These are phyloP conservation scores for Rhizopogon roseolus DNA, from an alignment of 768 basidiomycete genomes.

Conservation along the genomic window DNA sequence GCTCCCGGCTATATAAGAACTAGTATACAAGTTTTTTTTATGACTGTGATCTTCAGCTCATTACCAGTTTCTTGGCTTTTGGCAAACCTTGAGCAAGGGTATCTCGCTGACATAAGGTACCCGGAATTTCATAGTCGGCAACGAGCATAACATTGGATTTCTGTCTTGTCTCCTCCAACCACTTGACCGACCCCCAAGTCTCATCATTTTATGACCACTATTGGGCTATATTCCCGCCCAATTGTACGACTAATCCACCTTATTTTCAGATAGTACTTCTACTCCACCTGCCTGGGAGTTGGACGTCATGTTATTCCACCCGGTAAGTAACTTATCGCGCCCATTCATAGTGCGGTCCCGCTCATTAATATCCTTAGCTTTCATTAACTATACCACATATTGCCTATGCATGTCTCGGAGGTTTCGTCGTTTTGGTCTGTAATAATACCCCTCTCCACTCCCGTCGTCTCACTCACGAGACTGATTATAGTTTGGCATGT, in stretches of 20 bases:
- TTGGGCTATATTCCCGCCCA: neutral
- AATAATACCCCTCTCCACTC: neutral
- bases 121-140: neutral
- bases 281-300: conserved; percentile 2
- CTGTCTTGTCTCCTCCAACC: neutral
- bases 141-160: neutral
- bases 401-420: conserved; percentile 73
- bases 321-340: conserved; percentile 30
- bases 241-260: conserved; percentile 1
- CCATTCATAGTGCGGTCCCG: neutral
- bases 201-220: neutral
- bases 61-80: neutral
- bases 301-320: conserved; percentile 44
- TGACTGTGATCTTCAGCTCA: no score
- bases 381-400: conserved; percentile 69
- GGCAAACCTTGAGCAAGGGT: neutral
- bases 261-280: neutral
- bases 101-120: neutral
- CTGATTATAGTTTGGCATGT: conserved; percentile 81
- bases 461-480: neutral
- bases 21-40: neutral
- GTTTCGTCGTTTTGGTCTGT: conserved; percentile 73
- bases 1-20: neutral
- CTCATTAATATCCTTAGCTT: conserved; percentile 10
- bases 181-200: neutral